Percentiles rank a stretch among this genome's conserved stretches.
Conservation (phyloP, 2,329 filamentous ascomycete species). For the Chrysosporium keratinophilum region DNA sequence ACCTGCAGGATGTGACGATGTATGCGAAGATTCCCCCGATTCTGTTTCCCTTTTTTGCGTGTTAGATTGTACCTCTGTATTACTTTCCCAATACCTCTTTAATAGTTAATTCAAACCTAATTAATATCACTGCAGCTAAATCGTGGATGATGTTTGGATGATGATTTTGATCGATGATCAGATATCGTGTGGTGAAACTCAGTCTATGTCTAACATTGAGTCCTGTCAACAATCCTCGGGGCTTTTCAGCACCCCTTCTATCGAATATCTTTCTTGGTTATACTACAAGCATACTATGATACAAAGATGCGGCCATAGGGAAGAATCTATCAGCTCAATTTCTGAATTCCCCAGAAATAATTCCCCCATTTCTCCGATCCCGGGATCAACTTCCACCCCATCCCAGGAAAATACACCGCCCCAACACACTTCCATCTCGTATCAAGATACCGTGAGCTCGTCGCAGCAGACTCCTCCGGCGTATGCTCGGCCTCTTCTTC, state of each 20-base stretch:
- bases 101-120: background rate
- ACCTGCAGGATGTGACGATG: background rate
- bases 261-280: background rate
- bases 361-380: conserved; percentile 83
- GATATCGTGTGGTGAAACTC: no score
- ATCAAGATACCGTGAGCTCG: conserved; percentile 2
- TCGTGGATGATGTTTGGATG: background rate
- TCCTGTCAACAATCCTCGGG: no score
- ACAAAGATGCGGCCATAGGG: background rate
- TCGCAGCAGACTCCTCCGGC: conserved; percentile 4
- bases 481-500: background rate
- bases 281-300: background rate
- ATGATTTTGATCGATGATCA: background rate
- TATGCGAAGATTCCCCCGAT: background rate
- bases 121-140: background rate
- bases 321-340: conserved; percentile 22
- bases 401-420: conserved; percentile 76
- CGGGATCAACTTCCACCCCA: conserved; percentile 76
- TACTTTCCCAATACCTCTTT: background rate
- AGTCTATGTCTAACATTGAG: no score
- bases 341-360: conserved; percentile 85
- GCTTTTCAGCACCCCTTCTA: no score
- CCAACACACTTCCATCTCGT: conserved; percentile 59
- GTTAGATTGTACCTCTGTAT: background rate
- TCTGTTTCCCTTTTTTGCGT: background rate